Evolutionary conservation across 257 asterid genomes (phyloP).

Genomic region (Verbena officinalis): DNA sequence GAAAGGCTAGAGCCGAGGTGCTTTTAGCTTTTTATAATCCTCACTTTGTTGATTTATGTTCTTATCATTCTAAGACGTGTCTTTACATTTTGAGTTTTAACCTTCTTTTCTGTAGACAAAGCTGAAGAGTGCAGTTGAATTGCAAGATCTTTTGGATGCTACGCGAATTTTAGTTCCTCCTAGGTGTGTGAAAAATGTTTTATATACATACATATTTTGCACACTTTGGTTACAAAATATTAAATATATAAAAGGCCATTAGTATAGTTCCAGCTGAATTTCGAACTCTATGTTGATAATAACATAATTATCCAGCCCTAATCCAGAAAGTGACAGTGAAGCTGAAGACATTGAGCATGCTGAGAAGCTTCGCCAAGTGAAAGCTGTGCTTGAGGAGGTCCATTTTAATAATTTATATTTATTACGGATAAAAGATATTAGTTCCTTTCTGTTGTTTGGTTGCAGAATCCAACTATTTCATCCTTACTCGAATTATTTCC

Average conservation of each 20-base stretch:
- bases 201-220: background rate
- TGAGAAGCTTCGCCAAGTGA: conserved; percentile 99
- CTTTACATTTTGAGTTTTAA: conserved; percentile 27
- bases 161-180: conserved; percentile 94
- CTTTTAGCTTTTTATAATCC: conserved; percentile 25
- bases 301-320: conserved; percentile 61
- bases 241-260: background rate
- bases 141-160: conserved; percentile 99
- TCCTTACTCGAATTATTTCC: background rate
- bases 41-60: conserved; percentile 16
- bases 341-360: conserved; percentile 97
- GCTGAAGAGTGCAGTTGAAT: conserved; percentile 90
- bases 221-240: conserved; percentile 4
- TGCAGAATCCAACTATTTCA: background rate
- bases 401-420: conserved; percentile 19
- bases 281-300: conserved; percentile 26
- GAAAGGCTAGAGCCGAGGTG: conserved; percentile 96
- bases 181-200: conserved; percentile 45
- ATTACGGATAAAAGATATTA: conserved; percentile 3
- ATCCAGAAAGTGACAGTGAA: conserved; percentile 94
- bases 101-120: conserved; percentile 64
- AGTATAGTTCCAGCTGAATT: background rate
- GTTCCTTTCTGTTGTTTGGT: conserved; percentile 17
- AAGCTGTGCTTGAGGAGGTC: conserved; percentile 99
- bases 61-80: background rate